Percentiles rank a stretch among this genome's conserved stretches.
Conservation (phyloP, 1,284 basidiomycete genomes). For the Malassezia brasiliensis region DNA sequence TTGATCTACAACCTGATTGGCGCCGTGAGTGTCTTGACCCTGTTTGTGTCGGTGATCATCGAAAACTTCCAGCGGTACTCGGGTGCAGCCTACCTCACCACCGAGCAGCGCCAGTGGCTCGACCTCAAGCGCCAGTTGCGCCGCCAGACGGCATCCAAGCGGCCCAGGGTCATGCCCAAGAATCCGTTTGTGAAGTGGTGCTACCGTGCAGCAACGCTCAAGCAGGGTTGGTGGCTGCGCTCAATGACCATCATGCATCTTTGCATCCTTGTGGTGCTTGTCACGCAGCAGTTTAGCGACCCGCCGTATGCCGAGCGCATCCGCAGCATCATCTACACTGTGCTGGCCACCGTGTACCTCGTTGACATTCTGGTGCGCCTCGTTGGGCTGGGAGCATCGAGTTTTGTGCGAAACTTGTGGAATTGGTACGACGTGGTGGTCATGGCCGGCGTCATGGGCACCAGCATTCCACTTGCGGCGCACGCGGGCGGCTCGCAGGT, state of each 20-base stretch:
- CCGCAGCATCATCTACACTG: conserved; percentile 69
- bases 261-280: conserved; percentile 72
- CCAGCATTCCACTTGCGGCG: conserved; percentile 58
- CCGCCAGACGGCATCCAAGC: conserved; percentile 74
- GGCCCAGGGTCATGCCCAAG: conserved; percentile 59
- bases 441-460: conserved; percentile 70
- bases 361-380: conserved; percentile 70
- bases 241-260: conserved; percentile 72
- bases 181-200: conserved; percentile 69
- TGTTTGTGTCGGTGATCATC: conserved; percentile 70
- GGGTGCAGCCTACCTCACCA: conserved; percentile 63
- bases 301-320: conserved; percentile 56
- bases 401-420: conserved; percentile 70
- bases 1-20: conserved; percentile 86
- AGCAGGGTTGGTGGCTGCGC: conserved; percentile 88
- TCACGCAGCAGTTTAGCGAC: conserved; percentile 70
- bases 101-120: conserved; percentile 88
- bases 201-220: conserved; percentile 76
- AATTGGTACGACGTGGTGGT: conserved; percentile 83
- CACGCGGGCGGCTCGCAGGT: conserved; percentile 21
- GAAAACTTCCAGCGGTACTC: conserved; percentile 78
- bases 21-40: conserved; percentile 61
- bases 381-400: conserved; percentile 71
- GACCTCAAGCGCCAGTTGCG: conserved; percentile 80
- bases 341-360: conserved; percentile 64